Evolutionary conservation across 2,329 filamentous ascomycete species (phyloP), one percentile per base, ranked within the genome.

Genomic region (Neopestalotiopsis rosae): DNA sequence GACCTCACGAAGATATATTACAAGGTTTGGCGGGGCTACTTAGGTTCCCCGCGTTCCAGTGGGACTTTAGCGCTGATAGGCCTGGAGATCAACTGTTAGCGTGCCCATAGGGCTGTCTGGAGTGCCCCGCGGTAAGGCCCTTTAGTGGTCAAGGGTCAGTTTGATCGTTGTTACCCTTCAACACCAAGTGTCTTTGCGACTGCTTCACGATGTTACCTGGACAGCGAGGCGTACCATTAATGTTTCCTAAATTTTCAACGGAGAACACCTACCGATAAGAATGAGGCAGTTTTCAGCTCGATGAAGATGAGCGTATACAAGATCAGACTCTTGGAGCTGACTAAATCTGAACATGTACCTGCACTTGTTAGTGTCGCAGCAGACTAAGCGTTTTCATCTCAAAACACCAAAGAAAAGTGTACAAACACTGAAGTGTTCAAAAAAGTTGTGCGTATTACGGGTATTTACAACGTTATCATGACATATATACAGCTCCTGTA

Each of bases 401-500:
- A 13, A 17, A 28, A 38, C 45, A 7, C 12, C 10, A 10, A 12
- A 34, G 24, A 59, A 24, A 59, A 59, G 24, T 59, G 24, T 34
- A 30, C 57, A 13, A 32, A 59, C 57, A 34, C 57, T 24, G 17
- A 59, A 24, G 30, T 30, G 49, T 7, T 30, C 14, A 5, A 59
- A 59, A 14, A 28, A 13, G n/a, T 59, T 59, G 13, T 59, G 57
- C n/a, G 28, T 10, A 34, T 49, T 65, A 49, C 24, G 38, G 63
- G 69, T 76, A 76, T 77, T 67, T 75, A 77, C 75, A 75, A 57
- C 67, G 68, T 61, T 72, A 74, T 76, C 71, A 72, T 71, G 67
- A 76, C 72, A 79, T 80, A 80, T 79, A 71, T 79, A 79, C 78
- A 79, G 69, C 65, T 67, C 65, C 42, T 64, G 73, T 73, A 73